Base-by-base conservation (phyloP, 1,284 basidiomycete genomes). In the Cystobasidium sp. region DNA sequence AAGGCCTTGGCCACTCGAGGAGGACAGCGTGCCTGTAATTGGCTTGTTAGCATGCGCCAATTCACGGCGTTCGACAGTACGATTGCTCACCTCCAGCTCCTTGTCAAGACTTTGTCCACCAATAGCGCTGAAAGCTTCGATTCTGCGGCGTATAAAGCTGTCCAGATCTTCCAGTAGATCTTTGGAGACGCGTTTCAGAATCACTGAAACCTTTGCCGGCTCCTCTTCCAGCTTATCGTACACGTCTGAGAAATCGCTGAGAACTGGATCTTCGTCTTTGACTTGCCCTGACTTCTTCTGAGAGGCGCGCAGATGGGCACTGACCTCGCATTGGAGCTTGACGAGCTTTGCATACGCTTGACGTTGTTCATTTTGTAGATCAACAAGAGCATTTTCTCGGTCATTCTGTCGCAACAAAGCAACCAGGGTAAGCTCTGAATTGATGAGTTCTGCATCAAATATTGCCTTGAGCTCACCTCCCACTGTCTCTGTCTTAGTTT, bases 1-100 rank as follows among this genome's bases (percentile, higher is more conserved):
- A 97, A 97, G 74, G 86, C 88, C 55, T 90, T 88, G 14, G 94
- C 90, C 24, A 91, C 85, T 12, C 95, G 88, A 0, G 89, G 87
- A 1, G 94, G 93, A 79, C 90, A 95, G 16, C 85, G 78, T 18
- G 82, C 82, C 90, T 95, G 80, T 39, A 59, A 61, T 41, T 72
- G 18, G 37, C n/a, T 39, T 2, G 24, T 52, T 47, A 39, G 20
- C 43, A 52, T 16, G 58, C 6, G 16, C 51, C 43, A 18, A 31
- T 39, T 37, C 41, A 20, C 79, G 46, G 24, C 74, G 22, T 52
- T 14, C 39, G 58, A 66, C 46, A 41, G 39, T n/a, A 39, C 37
- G 8, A 3, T 22, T 8, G 56, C 72, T 41, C 52, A 92, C 91
- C 78, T 87, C 84, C 9, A 95, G 83, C 76, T 93, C 90, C 61